phyloP scores from a whole-genome alignment of 2,329 filamentous ascomycete species.

The Fusarium acutatum region DNA sequence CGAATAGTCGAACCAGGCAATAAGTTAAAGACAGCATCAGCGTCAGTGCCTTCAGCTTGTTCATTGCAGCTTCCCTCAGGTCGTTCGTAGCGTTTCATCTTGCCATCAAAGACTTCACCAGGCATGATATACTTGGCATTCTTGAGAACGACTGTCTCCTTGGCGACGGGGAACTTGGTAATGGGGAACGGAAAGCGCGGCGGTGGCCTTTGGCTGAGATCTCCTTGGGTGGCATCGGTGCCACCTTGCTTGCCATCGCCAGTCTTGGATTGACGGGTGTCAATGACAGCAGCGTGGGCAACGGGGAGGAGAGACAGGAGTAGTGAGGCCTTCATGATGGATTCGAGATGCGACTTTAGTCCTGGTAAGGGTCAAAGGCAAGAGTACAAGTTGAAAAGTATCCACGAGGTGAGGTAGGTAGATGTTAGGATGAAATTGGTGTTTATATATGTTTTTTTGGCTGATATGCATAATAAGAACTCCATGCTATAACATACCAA shows the following conservation, averaged over 20 bases:
- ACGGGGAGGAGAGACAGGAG: constrained; percentile 35
- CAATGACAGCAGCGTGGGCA: constrained; percentile 21
- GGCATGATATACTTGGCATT: constrained; percentile 45
- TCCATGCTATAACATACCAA: background rate
- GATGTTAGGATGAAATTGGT: rapidly evolving
- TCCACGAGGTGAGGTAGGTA: rapidly evolving
- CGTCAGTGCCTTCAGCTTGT: constrained; percentile 53
- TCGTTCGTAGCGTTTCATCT: constrained; percentile 51
- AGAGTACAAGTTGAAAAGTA: background rate
- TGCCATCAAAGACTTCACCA: constrained; percentile 46
- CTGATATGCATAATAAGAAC: too few species aligned
- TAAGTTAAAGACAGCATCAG: constrained; percentile 52
- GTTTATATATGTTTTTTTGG: background rate
- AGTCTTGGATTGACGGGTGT: constrained; percentile 27
- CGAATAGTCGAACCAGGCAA: constrained; percentile 47
- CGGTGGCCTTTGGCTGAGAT: constrained; percentile 39
- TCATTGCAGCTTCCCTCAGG: constrained; percentile 53
- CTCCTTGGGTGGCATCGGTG: constrained; percentile 39
- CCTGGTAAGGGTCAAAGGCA: rapidly evolving
- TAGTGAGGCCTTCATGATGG: constrained; percentile 38
- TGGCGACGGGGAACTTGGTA: constrained; percentile 42
- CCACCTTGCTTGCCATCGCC: constrained; percentile 38
- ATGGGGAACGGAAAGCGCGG: constrained; percentile 43
- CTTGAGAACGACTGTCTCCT: constrained; percentile 41
- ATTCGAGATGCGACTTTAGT: rapidly evolving